Conservation (phyloP, 495 filamentous ascomycete genomes). For the Amorphotheca resinae region DNA sequence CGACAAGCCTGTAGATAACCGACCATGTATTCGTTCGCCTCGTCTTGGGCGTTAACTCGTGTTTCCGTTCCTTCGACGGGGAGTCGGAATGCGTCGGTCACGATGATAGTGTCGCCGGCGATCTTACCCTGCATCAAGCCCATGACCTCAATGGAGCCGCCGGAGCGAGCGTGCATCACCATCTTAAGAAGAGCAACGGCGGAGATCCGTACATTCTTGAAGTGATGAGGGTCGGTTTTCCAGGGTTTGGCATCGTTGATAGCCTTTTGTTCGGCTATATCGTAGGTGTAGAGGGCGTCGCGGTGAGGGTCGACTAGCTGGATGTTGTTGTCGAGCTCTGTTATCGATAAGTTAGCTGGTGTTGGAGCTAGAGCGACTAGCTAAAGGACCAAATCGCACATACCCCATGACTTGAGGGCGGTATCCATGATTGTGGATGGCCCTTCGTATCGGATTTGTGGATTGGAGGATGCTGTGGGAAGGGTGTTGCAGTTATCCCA, state of each 20-base stretch:
- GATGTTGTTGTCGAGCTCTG: constrained; percentile 84
- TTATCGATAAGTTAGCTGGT: constrained; percentile 15
- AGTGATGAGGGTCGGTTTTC: constrained; percentile 73
- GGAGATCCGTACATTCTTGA: constrained; percentile 86
- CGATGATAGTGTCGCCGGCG: constrained; percentile 67
- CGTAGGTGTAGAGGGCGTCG: constrained; percentile 85
- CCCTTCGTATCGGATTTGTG: not conserved
- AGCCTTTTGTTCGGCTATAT: constrained; percentile 49
- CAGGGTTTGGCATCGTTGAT: constrained; percentile 56
- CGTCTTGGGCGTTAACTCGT: constrained; percentile 85
- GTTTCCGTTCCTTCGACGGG: constrained; percentile 98
- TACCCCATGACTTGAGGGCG: constrained; percentile 21
- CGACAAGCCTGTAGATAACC: constrained; percentile 65
- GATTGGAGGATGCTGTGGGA: not conserved
- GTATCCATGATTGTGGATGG: constrained; percentile 15
- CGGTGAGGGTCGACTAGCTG: constrained; percentile 70
- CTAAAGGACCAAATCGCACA: not conserved
- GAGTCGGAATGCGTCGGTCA: constrained; percentile 88
- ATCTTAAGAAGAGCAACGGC: constrained; percentile 94
- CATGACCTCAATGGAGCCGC: constrained; percentile 91
- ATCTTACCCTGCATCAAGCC: constrained; percentile 97
- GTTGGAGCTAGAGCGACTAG: too few species aligned
- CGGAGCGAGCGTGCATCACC: constrained; percentile 96
- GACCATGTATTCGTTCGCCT: constrained; percentile 95
- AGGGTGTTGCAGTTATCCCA: not conserved